phyloP scores from a whole-genome alignment of 2,329 filamentous ascomycete species.

The Sclerotiophoma versabilis region DNA sequence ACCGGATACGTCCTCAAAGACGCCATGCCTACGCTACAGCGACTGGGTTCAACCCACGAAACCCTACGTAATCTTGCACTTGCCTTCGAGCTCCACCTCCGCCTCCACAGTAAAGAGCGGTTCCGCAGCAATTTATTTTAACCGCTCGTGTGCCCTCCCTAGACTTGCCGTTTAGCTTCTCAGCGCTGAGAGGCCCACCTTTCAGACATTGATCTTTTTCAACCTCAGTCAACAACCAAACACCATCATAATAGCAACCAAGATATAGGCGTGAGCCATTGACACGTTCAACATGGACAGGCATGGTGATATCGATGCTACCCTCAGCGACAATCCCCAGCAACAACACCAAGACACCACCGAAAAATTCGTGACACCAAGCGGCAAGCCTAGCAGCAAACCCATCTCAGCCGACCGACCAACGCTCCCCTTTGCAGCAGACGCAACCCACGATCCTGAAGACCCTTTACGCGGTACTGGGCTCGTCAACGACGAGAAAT shows the following conservation, averaged over 20 bases:
- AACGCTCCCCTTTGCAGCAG: slow-evolving; percentile 30
- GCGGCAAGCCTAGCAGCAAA: slow-evolving; percentile 22
- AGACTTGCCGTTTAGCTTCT: background rate
- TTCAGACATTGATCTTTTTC: background rate
- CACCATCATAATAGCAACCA: background rate
- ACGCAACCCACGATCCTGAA: slow-evolving; percentile 30
- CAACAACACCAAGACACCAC: slow-evolving; percentile 15
- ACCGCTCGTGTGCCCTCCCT: slow-evolving; percentile 4
- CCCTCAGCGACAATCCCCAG: slow-evolving; percentile 22
- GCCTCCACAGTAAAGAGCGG: slow-evolving; percentile 9
- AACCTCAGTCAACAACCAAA: background rate
- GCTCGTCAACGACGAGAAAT: slow-evolving; percentile 21
- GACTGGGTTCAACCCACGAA: background rate
- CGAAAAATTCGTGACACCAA: slow-evolving; percentile 15
- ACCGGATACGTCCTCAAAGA: background rate
- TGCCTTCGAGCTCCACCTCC: slow-evolving; percentile 8
- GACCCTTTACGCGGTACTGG: slow-evolving; percentile 4
- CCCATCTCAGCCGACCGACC: slow-evolving; percentile 27
- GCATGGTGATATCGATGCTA: slow-evolving; percentile 16
- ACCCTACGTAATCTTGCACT: slow-evolving; percentile 14
- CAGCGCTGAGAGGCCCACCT: background rate
- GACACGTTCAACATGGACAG: slow-evolving; percentile 23
- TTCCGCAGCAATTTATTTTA: slow-evolving; percentile 4
- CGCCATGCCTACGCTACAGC: background rate
- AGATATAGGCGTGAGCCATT: slow-evolving; percentile 22